Conservation (phyloP, 2,329 filamentous ascomycete species). For the Verticillium longisporum region DNA sequence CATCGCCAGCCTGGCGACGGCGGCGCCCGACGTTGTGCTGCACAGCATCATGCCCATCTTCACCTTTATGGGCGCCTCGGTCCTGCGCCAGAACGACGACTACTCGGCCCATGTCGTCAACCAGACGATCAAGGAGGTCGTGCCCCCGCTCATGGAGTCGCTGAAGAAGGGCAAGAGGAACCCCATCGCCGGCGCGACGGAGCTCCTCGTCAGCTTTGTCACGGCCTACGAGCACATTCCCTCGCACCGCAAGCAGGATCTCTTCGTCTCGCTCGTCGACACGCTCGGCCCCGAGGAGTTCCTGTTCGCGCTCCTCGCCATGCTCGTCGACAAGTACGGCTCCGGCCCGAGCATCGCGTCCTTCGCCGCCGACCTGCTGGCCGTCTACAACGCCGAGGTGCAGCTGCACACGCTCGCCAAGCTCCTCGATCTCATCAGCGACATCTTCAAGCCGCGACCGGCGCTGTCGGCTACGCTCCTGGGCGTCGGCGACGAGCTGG, state of each 20-base stretch:
- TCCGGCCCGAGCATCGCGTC: constrained; percentile 64
- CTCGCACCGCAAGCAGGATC: constrained; percentile 69
- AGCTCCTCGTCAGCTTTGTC: constrained; percentile 91
- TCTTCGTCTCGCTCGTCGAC: constrained; percentile 80
- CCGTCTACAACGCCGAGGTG: constrained; percentile 64
- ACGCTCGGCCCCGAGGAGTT: constrained; percentile 84
- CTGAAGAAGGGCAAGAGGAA: constrained; percentile 74
- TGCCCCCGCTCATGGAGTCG: constrained; percentile 83
- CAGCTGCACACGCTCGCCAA: constrained; percentile 74
- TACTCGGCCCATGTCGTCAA: constrained; percentile 96
- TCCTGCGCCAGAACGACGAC: constrained; percentile 88
- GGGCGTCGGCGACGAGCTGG: constrained; percentile 39
- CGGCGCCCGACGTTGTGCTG: constrained; percentile 83
- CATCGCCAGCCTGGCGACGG: constrained; percentile 78
- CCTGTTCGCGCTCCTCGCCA: constrained; percentile 77
- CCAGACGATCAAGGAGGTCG: constrained; percentile 88
- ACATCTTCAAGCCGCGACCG: constrained; percentile 70
- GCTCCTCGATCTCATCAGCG: constrained; percentile 66
- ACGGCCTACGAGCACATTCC: constrained; percentile 96
- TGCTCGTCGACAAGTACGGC: constrained; percentile 86
- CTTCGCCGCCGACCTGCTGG: constrained; percentile 71
- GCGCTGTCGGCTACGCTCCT: constrained; percentile 67
- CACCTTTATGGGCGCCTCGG: constrained; percentile 91
- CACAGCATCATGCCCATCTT: constrained; percentile 99
- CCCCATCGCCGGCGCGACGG: constrained; percentile 73